Evolutionary conservation across 2,329 filamentous ascomycete species (phyloP).

Genomic region (Alternaria solani): DNA sequence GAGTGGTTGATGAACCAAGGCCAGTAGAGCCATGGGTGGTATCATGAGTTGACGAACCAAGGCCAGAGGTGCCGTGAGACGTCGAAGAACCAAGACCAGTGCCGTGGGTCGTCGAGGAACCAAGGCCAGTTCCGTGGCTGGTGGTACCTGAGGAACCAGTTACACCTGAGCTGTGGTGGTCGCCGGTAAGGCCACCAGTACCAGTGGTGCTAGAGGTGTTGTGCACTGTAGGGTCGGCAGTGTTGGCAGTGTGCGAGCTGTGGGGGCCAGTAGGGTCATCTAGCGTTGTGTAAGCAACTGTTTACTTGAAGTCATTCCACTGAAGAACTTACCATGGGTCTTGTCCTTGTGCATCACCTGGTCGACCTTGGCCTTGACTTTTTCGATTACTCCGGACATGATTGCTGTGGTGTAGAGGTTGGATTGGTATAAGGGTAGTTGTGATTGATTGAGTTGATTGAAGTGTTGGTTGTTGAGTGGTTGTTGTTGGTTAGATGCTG

Average conservation of each 20-base stretch:
- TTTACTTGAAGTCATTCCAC: neutral
- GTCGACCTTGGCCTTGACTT: constrained; percentile 52
- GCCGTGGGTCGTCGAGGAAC: neutral
- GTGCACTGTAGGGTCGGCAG: constrained; percentile 21
- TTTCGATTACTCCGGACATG: constrained; percentile 45
- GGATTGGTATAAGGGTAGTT: constrained; percentile 4
- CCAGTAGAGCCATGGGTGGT: constrained; percentile 5
- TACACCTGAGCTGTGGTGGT: constrained; percentile 10
- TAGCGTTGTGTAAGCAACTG: constrained; percentile 14
- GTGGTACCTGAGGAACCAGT: constrained; percentile 7
- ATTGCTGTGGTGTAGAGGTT: constrained; percentile 22
- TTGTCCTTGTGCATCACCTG: constrained; percentile 49
- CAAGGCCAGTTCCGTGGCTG: no score
- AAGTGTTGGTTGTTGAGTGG: neutral
- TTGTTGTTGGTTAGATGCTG: constrained; percentile 18
- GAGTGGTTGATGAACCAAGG: neutral
- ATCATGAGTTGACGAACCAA: constrained; percentile 2
- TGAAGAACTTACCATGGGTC: constrained; percentile 26
- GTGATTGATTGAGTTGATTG: constrained; percentile 5
- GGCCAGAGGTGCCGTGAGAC: constrained; percentile 3
- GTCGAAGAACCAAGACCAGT: constrained; percentile 30
- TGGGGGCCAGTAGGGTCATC: constrained; percentile 46
- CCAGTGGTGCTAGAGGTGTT: constrained; percentile 24
- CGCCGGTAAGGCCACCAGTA: neutral
- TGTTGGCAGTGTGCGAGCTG: constrained; percentile 34